Base-by-base conservation (phyloP, 2,329 filamentous ascomycete genomes). In the Neopestalotiopsis sp. region DNA sequence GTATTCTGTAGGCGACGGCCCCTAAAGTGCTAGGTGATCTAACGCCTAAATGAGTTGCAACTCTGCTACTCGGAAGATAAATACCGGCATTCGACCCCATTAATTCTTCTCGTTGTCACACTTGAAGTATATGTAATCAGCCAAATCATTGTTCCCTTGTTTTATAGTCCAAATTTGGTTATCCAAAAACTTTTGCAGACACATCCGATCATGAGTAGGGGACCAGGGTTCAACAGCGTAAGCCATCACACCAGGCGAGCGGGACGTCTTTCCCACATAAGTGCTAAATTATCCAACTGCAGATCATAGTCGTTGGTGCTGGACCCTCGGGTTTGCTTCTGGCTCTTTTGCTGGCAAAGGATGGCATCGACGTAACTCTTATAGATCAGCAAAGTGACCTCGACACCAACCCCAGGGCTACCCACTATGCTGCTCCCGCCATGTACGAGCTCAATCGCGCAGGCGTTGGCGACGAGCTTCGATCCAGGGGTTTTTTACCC, bases 351-450 rank as follows among this genome's bases (percentile, higher is more conserved):
- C 69, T 76, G 4, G 71, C 72, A 9, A 71, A 73, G 57, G 67
- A 70, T 24, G 67, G 72, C 32, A 75, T 78, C 53, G 49, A 68
- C 5, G 76, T 76, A 28, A 73, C 72, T 1, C 69, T 79, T 4
- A 67, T 79, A 30, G 77, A 79, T 56, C 73, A 74, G 66, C 73
- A 74, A 17, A 66, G 66, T 12, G 59, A 67, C 1, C 71, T 78
- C 28, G 76, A 79, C 68, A 74, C 70, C 5, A 75, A 77, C 61
- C 76, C 77, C 9, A 75, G 77, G 34, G 78, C 79, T 4, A 76
- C 72, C 61, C 74, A 78, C 70, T 79, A 80, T 70, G 75, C 70
- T 58, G 63, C 72, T 20, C 74, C 75, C 6, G 71, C 72, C 0
- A 74, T 72, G 64, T 69, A 71, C 59, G 74, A 76, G 53, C 73